Evolutionary conservation across 75 land plant species (phyloP).

Genomic region (Pinus taeda): DNA sequence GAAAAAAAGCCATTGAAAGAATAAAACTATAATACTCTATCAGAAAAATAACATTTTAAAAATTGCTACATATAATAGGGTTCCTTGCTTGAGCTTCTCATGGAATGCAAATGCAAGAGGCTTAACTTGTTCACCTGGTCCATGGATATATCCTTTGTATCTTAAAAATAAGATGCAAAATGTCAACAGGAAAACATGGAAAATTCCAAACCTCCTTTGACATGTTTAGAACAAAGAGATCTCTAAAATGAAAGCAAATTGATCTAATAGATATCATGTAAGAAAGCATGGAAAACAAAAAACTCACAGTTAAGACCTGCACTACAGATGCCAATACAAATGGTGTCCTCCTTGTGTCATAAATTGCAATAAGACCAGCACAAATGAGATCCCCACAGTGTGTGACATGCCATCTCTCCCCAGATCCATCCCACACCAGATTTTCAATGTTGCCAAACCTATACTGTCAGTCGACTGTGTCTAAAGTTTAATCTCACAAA

Average conservation of each 20-base stretch:
- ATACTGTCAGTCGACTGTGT: neutral
- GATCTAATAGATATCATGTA: neutral
- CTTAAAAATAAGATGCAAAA: neutral
- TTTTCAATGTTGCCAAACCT: constrained; percentile 54
- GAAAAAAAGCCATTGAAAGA: neutral
- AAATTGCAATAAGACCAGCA: constrained; percentile 72
- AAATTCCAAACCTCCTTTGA: neutral
- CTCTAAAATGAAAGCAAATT: neutral
- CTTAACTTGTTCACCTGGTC: constrained; percentile 69
- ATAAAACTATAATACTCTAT: neutral
- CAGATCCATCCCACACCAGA: constrained; percentile 92
- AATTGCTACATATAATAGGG: constrained; percentile 77
- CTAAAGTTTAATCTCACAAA: too few species aligned
- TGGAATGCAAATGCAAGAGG: constrained; percentile 75
- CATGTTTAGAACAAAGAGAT: too few species aligned
- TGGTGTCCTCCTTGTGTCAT: constrained; percentile 67
- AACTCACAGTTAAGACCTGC: constrained; percentile 26
- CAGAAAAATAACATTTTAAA: neutral
- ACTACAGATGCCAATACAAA: constrained; percentile 61
- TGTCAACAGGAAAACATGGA: neutral
- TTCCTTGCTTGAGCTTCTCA: constrained; percentile 70
- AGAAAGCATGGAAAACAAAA: neutral
- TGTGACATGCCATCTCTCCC: constrained; percentile 75
- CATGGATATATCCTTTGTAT: constrained; percentile 77
- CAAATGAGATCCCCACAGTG: constrained; percentile 55